Base-by-base conservation (phyloP, 768 basidiomycete genomes). In the Suillus fuscotomentosus region DNA sequence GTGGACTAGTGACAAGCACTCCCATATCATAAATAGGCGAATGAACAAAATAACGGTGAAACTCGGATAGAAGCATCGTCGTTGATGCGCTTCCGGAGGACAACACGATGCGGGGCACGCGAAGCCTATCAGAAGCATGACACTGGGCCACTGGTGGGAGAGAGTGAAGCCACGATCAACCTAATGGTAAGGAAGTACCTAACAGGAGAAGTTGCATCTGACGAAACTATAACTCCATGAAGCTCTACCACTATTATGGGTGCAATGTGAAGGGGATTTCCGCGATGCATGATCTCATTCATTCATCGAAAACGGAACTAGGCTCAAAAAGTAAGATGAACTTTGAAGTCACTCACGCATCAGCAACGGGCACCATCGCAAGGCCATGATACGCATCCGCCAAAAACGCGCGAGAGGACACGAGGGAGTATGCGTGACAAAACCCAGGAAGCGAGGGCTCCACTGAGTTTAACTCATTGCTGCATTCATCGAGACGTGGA, bases 351-450 rank as follows among this genome's bases (percentile, higher is more conserved):
- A 83, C 88, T 75, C 72, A 92, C 90, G 84, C 83, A 77, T 95
- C 94, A 39, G 92, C 92, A 67, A 94, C 84, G 5, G 94, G 93
- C 22, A 94, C 91, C 84, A 97, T 90, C 1, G 90, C 84, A 20
- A 95, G 78, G 7, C 87, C 86, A 72, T 94, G 92, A 71, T 86
- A 95, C 8, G 85, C 82, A 74, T 96, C 94, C 65, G 94, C 86
- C 65, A 92, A 79, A 76, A 96, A 96, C 3, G 92, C 89, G 45
- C 94, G 83, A 5, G 92, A 90, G 3, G 88, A 90, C 60, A 96
- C 91, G 41, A 95, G 82, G 2, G 83, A 77, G 69, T 84, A 86
- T 5, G 76, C 75, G 36, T 69, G 75, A 41, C 73, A 76, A 45
- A 75, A 76, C 36, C 75, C 76, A 34, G 68, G 42, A 39, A 76